Base-by-base conservation (phyloP, 2,329 filamentous ascomycete species). In the Colletotrichum sp. region DNA sequence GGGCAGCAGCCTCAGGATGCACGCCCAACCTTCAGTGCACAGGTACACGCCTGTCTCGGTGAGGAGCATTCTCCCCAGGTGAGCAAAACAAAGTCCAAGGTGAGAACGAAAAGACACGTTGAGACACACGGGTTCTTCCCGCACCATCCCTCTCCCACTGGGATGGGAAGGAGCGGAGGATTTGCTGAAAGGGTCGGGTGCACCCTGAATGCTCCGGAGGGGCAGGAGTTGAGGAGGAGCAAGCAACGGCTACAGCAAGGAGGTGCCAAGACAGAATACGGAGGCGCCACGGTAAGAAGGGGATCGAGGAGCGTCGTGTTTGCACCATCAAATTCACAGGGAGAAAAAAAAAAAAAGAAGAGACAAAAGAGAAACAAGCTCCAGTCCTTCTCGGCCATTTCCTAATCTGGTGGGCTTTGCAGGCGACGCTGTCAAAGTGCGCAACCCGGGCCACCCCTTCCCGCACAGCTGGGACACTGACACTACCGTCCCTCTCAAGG, bases 311-410 rank as follows among this genome's bases (percentile, higher is more conserved):
- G 64, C 22, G 30, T 28, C 25, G 61, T 28, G 65, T 28, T 32
- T 30, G 34, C 48, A 57, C 59, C 65, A 32, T 48, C 61, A 63
- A 27, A 27, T 52, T 13, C 44, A 52, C n/a, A 52, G 44, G 44
- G 44, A 52, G n/a, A 12, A 22, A 27, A 36, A 57, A 64, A 36
- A 34, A 22, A 74, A n/a, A 25, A 63, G 32, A 63, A 61, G 63
- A 71, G 48, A 71, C 61, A 68, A 34, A 70, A 69, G 44, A 61
- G 69, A 72, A 72, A 75, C 69, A 59, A 44, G 63, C 64, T 57
- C 39, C 32, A 59, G 55, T 68, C 61, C 28, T 68, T 75, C 75
- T 72, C 68, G 36, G 32, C 30, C 60, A 68, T 69, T 69, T 52
- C 72, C 68, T 69, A 30, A 39, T 66, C 27, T 67, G 63, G 71